Conservation (phyloP, 2,329 filamentous ascomycete species). For the Alternaria viburni region DNA sequence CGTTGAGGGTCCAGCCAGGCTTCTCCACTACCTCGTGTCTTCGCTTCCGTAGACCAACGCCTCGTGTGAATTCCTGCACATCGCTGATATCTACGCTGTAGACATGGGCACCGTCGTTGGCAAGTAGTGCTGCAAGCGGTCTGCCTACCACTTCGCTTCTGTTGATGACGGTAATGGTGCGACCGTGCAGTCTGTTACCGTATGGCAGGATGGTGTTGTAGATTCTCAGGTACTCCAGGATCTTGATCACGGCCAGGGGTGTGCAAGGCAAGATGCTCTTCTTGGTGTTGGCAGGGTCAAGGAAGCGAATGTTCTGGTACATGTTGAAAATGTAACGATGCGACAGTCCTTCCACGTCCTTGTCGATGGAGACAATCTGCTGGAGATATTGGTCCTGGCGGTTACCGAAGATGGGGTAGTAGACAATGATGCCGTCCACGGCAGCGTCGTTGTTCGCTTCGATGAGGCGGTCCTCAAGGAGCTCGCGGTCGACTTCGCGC, state of each 20-base stretch:
- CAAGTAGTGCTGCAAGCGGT: slow-evolving; percentile 87
- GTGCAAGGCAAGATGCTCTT: slow-evolving; percentile 97
- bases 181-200: slow-evolving; percentile 90
- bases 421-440: slow-evolving; percentile 92
- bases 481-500: slow-evolving; percentile 81
- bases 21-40: slow-evolving; percentile 88
- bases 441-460: slow-evolving; percentile 78
- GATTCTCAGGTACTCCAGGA: slow-evolving; percentile 91
- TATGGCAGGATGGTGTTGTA: slow-evolving; percentile 95
- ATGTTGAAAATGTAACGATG: slow-evolving; percentile 98
- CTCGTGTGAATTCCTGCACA: slow-evolving; percentile 89
- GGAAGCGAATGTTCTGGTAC: slow-evolving; percentile 97
- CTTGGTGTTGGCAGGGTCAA: slow-evolving; percentile 79
- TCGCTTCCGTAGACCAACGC: slow-evolving; percentile 81
- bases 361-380: slow-evolving; percentile 85
- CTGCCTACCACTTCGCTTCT: slow-evolving; percentile 94
- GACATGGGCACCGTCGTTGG: slow-evolving; percentile 94
- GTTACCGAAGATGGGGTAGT: slow-evolving; percentile 96
- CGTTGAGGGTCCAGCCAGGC: slow-evolving; percentile 76
- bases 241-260: slow-evolving; percentile 94
- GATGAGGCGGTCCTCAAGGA: slow-evolving; percentile 87
- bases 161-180: slow-evolving; percentile 96
- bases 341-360: slow-evolving; percentile 94
- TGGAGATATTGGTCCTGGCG: slow-evolving; percentile 94
- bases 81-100: slow-evolving; percentile 94